Base-by-base conservation (phyloP, 2,329 filamentous ascomycete genomes). In the Corinectria fuckeliana region DNA sequence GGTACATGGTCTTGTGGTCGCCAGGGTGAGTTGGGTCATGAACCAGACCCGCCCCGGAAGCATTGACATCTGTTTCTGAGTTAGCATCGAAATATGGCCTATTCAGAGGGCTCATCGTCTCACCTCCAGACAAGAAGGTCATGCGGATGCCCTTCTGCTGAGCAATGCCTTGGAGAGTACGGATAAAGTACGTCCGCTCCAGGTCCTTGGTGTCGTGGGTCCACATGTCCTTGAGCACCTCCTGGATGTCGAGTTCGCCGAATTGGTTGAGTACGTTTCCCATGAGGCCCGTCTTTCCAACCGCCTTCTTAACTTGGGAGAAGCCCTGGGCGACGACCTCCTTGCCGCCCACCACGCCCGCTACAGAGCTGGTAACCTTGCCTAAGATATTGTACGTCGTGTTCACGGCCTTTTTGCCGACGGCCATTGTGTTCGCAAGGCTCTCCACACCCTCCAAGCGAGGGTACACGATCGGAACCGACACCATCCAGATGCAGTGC, bases 1-100 rank as follows among this genome's bases (percentile, higher is more conserved):
- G 95, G 79, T 98, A 99, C 94, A 99, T 99, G 25, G 95, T 97
- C 79, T 98, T 99, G 83, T 98, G 93, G 76, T 98, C 93, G 36
- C 87, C 88, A 0, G 94, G 94, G 74, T 95, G 92, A 18, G 90
- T 85, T 0, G 95, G 95, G 77, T 99, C 95, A 76, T 99, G 95
- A 2, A 99, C 88, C 10, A 99, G 85, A 58, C 95, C 95, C 20
- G 95, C 95, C 65, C 95, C 95, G 66, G 91, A 93, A 70, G 88
- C 91, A 76, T 94, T 95, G 74, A 98, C 94, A 71, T 91, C 88
- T 89, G 63, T 5, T 38, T 38, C 13, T 13, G 18, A 44, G 67
- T 73, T 68, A 71, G 67, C 42, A 14, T 9, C 51, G 56, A 42
- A 52, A 34, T 54, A 23, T n/a, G n/a, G n/a, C 18, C 18, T 21